These are phyloP conservation scores for Blastobotrys apis DNA, from an alignment of 1,139 yeast genomes.

Conservation along the genomic window DNA sequence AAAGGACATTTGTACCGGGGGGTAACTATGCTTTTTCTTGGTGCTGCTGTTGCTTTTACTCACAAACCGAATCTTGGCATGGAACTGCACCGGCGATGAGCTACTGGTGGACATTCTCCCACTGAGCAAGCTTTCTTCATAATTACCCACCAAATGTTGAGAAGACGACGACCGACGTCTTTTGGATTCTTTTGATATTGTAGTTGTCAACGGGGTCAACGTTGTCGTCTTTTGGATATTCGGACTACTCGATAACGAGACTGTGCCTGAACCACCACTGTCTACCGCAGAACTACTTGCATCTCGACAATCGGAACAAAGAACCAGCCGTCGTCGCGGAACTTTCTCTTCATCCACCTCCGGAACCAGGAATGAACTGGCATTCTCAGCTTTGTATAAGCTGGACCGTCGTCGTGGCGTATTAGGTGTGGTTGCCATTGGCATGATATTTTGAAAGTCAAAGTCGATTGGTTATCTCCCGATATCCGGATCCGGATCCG, in stretches of 20 bases:
- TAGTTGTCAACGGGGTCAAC: not conserved
- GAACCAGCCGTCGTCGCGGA: too few relatives aligned
- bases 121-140: slow-evolving; percentile 36
- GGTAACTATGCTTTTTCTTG: slow-evolving; percentile 29
- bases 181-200: not conserved
- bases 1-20: slow-evolving; percentile 23
- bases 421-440: not conserved
- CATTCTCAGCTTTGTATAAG: slow-evolving; percentile 2
- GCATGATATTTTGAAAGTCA: not conserved
- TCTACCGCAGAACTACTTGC: too few relatives aligned
- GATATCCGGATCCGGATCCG: too few relatives aligned
- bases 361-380: too few relatives aligned
- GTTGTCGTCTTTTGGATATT: too few relatives aligned
- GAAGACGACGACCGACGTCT: slow-evolving; percentile 2
- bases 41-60: slow-evolving; percentile 17
- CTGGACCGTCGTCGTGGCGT: slow-evolving; percentile 2
- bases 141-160: slow-evolving; percentile 33
- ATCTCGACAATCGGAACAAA: too few relatives aligned
- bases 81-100: slow-evolving; percentile 33
- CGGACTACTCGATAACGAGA: too few relatives aligned
- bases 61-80: slow-evolving; percentile 33
- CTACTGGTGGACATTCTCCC: slow-evolving; percentile 36
- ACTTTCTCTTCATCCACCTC: too few relatives aligned
- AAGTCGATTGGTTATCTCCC: too few relatives aligned
- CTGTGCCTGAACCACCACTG: too few relatives aligned